Percentiles rank a stretch among this genome's conserved stretches.
Conservation (phyloP, 495 filamentous ascomycete genomes). For the Annulohypoxylon stygium region DNA sequence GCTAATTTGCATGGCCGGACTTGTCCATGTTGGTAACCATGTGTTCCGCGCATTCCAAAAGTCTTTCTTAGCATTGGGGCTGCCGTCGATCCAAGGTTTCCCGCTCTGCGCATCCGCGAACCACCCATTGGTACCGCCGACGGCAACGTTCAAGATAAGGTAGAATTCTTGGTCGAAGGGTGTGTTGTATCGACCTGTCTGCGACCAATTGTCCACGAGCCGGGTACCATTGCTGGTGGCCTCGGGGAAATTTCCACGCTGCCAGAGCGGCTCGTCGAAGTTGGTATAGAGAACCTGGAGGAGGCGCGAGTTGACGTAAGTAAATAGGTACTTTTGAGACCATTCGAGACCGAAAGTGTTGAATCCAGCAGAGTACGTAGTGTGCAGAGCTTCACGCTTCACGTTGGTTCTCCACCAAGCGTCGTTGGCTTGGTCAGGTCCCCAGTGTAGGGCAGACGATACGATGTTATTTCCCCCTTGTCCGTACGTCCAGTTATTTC, state of each 20-base stretch:
- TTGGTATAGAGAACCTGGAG: conserved; percentile 83
- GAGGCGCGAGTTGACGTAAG: conserved; percentile 83
- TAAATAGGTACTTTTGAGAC: conserved; percentile 89
- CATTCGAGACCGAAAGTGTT: conserved; percentile 87
- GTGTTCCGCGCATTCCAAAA: conserved; percentile 76
- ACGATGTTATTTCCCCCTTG: conserved; percentile 86
- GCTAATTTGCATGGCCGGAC: conserved; percentile 76
- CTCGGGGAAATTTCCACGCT: conserved; percentile 78
- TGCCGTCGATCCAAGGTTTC: conserved; percentile 85
- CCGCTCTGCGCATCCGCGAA: conserved; percentile 76
- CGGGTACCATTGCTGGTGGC: conserved; percentile 76
- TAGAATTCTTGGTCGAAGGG: conserved; percentile 89
- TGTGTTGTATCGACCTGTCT: conserved; percentile 71
- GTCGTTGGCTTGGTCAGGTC: conserved; percentile 71
- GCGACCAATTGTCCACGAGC: conserved; percentile 74
- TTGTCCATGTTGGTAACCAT: conserved; percentile 83
- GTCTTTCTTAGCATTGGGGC: conserved; percentile 73
- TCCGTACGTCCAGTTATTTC: conserved; percentile 79
- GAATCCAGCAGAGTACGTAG: conserved; percentile 73
- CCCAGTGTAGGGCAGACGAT: conserved; percentile 86
- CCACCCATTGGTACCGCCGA: conserved; percentile 88
- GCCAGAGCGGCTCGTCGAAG: conserved; percentile 79
- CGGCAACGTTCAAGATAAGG: conserved; percentile 83
- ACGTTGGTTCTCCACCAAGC: conserved; percentile 83
- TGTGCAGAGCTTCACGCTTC: conserved; percentile 81